A percentile compares a stretch with the other conserved stretches of the same genome.
Conservation (phyloP, 208 protist species). For the Polymyxa betae region DNA sequence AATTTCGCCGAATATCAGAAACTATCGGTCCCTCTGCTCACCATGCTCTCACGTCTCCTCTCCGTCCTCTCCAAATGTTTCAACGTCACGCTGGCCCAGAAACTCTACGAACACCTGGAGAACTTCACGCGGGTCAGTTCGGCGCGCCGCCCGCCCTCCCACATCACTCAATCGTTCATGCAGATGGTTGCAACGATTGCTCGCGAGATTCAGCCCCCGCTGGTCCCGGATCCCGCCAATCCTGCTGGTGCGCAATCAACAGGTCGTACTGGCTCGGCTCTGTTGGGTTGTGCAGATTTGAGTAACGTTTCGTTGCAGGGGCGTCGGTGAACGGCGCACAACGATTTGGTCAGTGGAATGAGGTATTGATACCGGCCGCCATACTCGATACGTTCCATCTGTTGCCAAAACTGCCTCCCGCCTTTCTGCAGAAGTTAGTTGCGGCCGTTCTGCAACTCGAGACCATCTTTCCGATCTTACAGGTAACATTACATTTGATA, state of each 20-base stretch:
- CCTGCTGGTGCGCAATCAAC: no score
- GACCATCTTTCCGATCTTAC: neutral
- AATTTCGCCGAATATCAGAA: constrained; percentile 74
- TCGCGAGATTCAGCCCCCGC: neutral
- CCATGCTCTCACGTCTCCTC: constrained; percentile 75
- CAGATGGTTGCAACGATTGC: neutral
- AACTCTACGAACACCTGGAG: constrained; percentile 78
- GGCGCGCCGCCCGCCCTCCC: neutral
- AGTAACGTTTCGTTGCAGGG: neutral
- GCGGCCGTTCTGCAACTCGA: neutral
- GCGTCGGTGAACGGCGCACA: neutral
- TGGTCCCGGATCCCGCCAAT: neutral
- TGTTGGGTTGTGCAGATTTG: no score
- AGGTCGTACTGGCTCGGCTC: no score
- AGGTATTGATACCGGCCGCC: constrained; percentile 13
- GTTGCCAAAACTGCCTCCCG: neutral
- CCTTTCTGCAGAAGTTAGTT: constrained; percentile 24
- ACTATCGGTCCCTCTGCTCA: constrained; percentile 73
- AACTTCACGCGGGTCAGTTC: constrained; percentile 67
- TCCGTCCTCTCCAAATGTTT: constrained; percentile 78
- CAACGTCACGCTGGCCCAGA: constrained; percentile 79
- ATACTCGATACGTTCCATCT: constrained; percentile 44
- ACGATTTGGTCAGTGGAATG: constrained; percentile 13
- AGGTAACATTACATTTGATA: neutral
- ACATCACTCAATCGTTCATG: neutral